Conservation (phyloP, 208 protist genomes). For the Acanthamoeba polyphaga region DNA sequence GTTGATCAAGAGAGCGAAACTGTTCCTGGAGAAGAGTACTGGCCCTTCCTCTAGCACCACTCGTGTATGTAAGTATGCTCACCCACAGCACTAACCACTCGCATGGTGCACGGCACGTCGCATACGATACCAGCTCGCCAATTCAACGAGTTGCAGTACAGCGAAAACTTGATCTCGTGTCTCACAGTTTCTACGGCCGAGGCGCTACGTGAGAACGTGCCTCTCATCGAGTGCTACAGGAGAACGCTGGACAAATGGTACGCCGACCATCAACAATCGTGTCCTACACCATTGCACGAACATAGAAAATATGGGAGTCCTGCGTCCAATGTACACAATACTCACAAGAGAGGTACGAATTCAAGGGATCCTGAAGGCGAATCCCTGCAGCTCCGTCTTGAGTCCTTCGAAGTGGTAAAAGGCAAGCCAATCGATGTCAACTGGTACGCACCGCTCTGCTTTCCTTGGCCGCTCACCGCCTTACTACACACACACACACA, state of each 20-base stretch:
- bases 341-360: neutral
- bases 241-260: neutral
- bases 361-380: neutral
- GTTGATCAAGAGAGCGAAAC: neutral
- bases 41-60: neutral
- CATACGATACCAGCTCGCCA: neutral
- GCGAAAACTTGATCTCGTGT: neutral
- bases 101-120: no score
- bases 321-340: neutral
- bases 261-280: neutral
- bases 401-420: neutral
- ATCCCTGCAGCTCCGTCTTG: neutral
- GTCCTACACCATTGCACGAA: no score
- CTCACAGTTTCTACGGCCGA: neutral
- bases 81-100: no score
- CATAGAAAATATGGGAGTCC: no score
- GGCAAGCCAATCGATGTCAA: neutral
- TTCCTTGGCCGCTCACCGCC: no score
- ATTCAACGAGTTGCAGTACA: slow-evolving; percentile 27
- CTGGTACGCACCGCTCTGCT: no score
- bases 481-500: no score
- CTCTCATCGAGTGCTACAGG: neutral
- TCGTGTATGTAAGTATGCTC: neutral
- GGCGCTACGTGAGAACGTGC: neutral
- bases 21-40: slow-evolving; percentile 21